These are phyloP conservation scores for Elaeis oleifera DNA, from an alignment of 202 grass and related monocot species.

Conservation along the genomic window DNA sequence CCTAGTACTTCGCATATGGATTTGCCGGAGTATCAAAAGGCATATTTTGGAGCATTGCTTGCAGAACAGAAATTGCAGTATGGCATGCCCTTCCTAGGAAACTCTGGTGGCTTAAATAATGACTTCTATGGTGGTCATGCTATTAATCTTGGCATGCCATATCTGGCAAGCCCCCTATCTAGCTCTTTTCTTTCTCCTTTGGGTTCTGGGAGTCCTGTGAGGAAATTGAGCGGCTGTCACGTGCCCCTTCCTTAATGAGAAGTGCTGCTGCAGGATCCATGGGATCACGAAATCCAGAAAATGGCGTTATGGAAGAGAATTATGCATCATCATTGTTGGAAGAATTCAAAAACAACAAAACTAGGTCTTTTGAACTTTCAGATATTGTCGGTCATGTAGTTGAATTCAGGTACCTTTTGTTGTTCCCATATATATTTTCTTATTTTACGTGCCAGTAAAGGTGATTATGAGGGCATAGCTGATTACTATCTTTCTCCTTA, in stretches of 20 bases:
- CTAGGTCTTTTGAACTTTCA: conserved; percentile 35
- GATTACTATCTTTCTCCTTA: conserved; percentile 9
- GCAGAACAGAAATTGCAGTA: conserved; percentile 23
- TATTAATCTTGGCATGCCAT: conserved; percentile 20
- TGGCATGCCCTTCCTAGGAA: conserved; percentile 14
- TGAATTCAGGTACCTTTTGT: conserved; percentile 40
- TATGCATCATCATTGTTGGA: conserved; percentile 27
- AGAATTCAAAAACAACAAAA: conserved; percentile 33
- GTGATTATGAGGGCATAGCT: not conserved
- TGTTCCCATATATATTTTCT: not conserved
- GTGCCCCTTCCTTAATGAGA: conserved; percentile 8
- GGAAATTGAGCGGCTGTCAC: conserved; percentile 26
- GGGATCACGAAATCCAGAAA: conserved; percentile 27
- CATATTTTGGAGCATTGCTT: conserved; percentile 28
- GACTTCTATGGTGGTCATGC: conserved; percentile 24
- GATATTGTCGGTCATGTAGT: conserved; percentile 49
- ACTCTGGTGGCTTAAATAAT: conserved; percentile 20
- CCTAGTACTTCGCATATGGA: conserved; percentile 20
- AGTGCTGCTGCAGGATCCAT: conserved; percentile 28
- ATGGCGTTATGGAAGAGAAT: conserved; percentile 27
- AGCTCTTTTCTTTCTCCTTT: conserved; percentile 25
- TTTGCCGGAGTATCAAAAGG: conserved; percentile 21
- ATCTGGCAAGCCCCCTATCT: conserved; percentile 32
- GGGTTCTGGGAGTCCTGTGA: conserved; percentile 19
- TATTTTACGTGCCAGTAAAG: not conserved